Percentiles rank a stretch among this genome's conserved stretches.
Conservation (phyloP, 768 basidiomycete genomes). For the Russula olivacea region DNA sequence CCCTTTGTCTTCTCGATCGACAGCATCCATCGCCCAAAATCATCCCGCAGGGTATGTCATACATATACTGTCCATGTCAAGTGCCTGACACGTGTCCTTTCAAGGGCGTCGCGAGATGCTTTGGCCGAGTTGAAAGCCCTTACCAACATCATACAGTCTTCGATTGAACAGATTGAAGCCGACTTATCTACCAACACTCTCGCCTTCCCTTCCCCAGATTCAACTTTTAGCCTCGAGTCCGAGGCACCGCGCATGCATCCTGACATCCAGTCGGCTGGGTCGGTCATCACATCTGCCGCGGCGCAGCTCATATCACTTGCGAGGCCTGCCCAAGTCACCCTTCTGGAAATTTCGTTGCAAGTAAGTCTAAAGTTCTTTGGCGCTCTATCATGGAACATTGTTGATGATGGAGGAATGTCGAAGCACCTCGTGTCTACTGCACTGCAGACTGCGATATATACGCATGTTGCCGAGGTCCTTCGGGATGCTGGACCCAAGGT, state of each 20-base stretch:
- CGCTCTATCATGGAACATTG: background rate
- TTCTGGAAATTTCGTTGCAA: constrained; percentile 1
- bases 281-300: constrained; percentile 6
- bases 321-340: background rate
- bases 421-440: constrained; percentile 1
- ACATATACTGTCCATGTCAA: too few species aligned
- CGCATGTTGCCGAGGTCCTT: constrained; percentile 21
- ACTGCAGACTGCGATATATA: background rate
- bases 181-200: background rate
- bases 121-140: constrained; percentile 11
- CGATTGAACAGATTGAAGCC: background rate
- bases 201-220: constrained; percentile 3
- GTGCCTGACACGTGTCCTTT: background rate
- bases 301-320: constrained; percentile 1
- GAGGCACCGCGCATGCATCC: constrained; percentile 7
- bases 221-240: constrained; percentile 1
- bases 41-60: background rate
- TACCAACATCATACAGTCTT: constrained; percentile 12
- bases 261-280: constrained; percentile 2
- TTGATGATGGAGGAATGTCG: background rate
- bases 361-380: background rate
- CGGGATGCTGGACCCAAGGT: constrained; percentile 19
- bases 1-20: background rate
- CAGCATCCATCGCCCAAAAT: background rate
- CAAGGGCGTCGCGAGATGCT: background rate